A percentile compares a stretch with the other conserved stretches of the same genome.
Conservation (phyloP, 805 yeast genomes). For the Pichia heedii region DNA sequence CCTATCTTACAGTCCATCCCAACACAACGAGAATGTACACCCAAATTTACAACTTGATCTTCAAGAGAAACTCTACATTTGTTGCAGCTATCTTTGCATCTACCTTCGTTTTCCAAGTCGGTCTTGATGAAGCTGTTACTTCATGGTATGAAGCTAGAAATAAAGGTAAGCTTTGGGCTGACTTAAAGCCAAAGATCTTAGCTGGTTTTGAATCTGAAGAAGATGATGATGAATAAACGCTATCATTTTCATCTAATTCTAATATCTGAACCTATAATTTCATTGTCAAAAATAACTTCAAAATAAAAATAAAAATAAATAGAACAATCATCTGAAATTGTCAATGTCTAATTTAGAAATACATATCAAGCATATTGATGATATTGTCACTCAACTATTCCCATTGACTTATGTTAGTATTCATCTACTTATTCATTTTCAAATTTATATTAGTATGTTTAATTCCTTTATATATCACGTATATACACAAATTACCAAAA, state of each 20-base stretch:
- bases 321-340: neutral
- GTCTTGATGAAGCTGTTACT: slow-evolving; percentile 60
- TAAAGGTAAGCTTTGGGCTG: slow-evolving; percentile 81
- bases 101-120: slow-evolving; percentile 79
- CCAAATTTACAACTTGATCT: slow-evolving; percentile 52
- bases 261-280: no score
- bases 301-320: neutral
- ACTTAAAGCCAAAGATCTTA: slow-evolving; percentile 48
- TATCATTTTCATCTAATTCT: neutral
- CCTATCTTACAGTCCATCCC: no score
- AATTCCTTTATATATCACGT: neutral
- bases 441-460: neutral
- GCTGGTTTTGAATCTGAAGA: slow-evolving; percentile 56
- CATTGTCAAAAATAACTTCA: neutral
- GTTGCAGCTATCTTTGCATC: slow-evolving; percentile 76
- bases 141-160: slow-evolving; percentile 69
- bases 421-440: neutral
- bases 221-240: slow-evolving; percentile 38
- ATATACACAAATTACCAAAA: no score
- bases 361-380: no score
- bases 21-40: slow-evolving; percentile 23
- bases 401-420: no score
- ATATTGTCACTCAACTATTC: no score
- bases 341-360: neutral
- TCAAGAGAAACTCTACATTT: slow-evolving; percentile 86